Conservation (phyloP, 1,284 basidiomycete genomes). For the Cryptococcus sp. region DNA sequence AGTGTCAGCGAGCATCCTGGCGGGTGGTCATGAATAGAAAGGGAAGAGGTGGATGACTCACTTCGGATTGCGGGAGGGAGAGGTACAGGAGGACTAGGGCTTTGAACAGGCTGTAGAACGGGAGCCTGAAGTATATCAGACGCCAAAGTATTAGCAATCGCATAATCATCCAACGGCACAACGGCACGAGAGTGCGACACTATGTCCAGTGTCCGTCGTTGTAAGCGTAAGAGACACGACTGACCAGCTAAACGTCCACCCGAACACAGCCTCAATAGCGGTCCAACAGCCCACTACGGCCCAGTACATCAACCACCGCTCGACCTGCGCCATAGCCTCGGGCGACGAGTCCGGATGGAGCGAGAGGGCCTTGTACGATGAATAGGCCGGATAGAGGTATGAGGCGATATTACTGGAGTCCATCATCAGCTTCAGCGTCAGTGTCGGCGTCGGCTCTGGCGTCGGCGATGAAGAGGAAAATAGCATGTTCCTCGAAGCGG, state of each 20-base stretch:
- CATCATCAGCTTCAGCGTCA: no score
- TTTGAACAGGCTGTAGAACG: conserved; percentile 76
- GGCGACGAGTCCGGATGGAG: conserved; percentile 62
- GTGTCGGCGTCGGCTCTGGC: no score
- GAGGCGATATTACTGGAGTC: conserved; percentile 38
- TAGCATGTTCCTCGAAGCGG: no score
- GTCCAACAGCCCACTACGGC: conserved; percentile 65
- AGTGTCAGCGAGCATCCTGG: neutral
- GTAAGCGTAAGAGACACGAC: conserved; percentile 28
- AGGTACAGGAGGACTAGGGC: conserved; percentile 71
- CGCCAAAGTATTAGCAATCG: neutral
- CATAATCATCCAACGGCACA: neutral
- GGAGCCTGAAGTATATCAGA: conserved; percentile 60
- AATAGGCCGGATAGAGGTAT: conserved; percentile 55
- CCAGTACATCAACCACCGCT: conserved; percentile 57
- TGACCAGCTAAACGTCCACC: conserved; percentile 71
- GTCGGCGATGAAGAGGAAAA: no score
- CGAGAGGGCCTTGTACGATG: conserved; percentile 58
- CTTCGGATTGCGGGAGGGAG: conserved; percentile 72
- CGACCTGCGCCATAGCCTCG: conserved; percentile 60
- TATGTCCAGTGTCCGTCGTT: neutral
- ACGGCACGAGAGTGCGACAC: neutral
- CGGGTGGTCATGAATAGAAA: neutral
- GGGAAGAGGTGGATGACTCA: conserved; percentile 44
- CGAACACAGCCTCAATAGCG: conserved; percentile 67